These are phyloP conservation scores for Citrus sp. DNA, from an alignment of 345 rosid genomes.

Conservation along the genomic window DNA sequence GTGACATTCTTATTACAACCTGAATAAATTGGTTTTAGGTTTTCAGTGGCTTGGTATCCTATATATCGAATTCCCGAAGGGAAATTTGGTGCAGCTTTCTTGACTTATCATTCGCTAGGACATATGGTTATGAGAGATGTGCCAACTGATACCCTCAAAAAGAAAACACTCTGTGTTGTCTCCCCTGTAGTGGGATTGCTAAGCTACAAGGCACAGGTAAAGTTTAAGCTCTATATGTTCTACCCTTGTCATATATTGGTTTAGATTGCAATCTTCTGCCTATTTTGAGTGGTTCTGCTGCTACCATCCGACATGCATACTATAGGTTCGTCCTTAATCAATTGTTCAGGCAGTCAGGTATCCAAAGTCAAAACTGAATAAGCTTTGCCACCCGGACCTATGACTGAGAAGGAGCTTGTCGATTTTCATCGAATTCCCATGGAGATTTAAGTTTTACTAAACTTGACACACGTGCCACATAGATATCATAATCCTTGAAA, in stretches of 20 bases:
- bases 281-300: neutral
- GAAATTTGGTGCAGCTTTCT: slow-evolving; percentile 24
- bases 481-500: neutral
- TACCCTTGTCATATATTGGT: neutral
- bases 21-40: slow-evolving; percentile 16
- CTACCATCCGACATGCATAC: too few species aligned
- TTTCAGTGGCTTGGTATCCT: slow-evolving; percentile 38
- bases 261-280: neutral
- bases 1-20: neutral
- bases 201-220: slow-evolving; percentile 26
- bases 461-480: neutral
- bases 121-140: slow-evolving; percentile 3
- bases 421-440: neutral
- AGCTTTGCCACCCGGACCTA: too few species aligned
- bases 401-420: too few species aligned
- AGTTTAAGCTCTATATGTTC: neutral
- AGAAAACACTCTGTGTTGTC: neutral
- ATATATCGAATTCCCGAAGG: slow-evolving; percentile 27
- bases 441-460: neutral
- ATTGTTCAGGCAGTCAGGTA: too few species aligned
- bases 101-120: slow-evolving; percentile 29
- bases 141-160: slow-evolving; percentile 10
- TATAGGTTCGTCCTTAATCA: too few species aligned
- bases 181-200: slow-evolving; percentile 25
- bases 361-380: too few species aligned